Conservation (phyloP, 2,329 filamentous ascomycete species). For the Ophiostoma quercus region DNA sequence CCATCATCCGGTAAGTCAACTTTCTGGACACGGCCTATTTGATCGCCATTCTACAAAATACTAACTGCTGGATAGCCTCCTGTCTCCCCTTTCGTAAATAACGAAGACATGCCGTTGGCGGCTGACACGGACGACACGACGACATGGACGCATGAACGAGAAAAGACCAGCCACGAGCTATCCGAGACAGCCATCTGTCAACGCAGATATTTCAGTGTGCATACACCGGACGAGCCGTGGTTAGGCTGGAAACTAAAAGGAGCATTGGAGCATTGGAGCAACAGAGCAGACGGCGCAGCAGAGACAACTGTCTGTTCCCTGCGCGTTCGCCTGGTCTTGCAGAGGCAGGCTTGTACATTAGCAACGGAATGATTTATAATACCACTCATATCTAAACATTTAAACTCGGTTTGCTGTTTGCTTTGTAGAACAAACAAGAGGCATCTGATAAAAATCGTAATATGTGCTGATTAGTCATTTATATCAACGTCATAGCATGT, state of each 20-base stretch:
- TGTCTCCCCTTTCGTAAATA: slow-evolving; percentile 58
- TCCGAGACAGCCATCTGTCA: no score
- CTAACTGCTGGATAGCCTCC: slow-evolving; percentile 42
- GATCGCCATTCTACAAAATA: no score
- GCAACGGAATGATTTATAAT: slow-evolving; percentile 19
- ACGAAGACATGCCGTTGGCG: not conserved
- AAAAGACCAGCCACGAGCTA: not conserved
- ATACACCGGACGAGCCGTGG: not conserved
- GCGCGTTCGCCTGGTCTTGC: not conserved
- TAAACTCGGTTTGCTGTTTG: not conserved
- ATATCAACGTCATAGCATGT: slow-evolving; percentile 9
- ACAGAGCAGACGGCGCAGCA: not conserved
- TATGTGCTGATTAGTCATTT: not conserved
- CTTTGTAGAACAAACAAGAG: no score
- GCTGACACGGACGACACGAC: slow-evolving; percentile 3
- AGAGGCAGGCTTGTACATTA: slow-evolving; percentile 25
- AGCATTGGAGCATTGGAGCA: not conserved
- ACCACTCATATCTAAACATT: slow-evolving; percentile 20
- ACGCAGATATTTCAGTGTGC: not conserved
- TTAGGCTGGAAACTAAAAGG: not conserved
- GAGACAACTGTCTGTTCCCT: not conserved
- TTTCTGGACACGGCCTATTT: no score
- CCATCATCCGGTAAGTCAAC: slow-evolving; percentile 54
- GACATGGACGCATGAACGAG: not conserved
- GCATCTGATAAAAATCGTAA: not conserved